Percentiles rank a stretch among this genome's conserved stretches.
phyloP scores from a whole-genome alignment of 148 eudicot species.

The Limonium bicolor region DNA sequence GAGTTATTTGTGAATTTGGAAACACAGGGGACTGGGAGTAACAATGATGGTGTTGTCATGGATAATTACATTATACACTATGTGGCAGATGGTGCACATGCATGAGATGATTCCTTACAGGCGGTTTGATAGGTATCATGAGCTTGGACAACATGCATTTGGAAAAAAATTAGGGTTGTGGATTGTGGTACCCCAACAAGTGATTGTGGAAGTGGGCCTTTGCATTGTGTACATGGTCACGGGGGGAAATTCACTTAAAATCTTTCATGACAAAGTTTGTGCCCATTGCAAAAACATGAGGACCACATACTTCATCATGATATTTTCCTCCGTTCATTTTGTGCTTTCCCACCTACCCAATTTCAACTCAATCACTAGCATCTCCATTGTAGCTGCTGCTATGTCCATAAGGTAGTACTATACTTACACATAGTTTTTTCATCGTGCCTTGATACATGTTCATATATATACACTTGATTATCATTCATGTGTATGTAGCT shows the following conservation, averaged over 20 bases:
- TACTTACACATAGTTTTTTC: not conserved
- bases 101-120: conserved; percentile 28
- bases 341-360: conserved; percentile 39
- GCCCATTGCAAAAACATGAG: conserved; percentile 15
- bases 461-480: no score
- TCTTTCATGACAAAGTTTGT: conserved; percentile 22
- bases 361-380: conserved; percentile 34
- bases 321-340: conserved; percentile 37
- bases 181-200: conserved; percentile 13
- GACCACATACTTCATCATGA: conserved; percentile 33
- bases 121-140: conserved; percentile 27
- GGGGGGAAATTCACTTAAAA: conserved; percentile 19
- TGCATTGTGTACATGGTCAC: conserved; percentile 16
- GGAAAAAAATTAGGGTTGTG: conserved; percentile 17
- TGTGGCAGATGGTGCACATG: conserved; percentile 39
- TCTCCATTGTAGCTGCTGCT: conserved; percentile 44
- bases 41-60: conserved; percentile 24
- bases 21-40: conserved; percentile 33
- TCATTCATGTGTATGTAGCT: conserved; percentile 1
- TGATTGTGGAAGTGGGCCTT: conserved; percentile 7
- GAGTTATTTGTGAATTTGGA: no score
- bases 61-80: conserved; percentile 23
- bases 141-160: conserved; percentile 23
- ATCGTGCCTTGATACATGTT: not conserved
- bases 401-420: conserved; percentile 19